Conservation (phyloP, 139 green algal species). For the Dunaliella sp. region DNA sequence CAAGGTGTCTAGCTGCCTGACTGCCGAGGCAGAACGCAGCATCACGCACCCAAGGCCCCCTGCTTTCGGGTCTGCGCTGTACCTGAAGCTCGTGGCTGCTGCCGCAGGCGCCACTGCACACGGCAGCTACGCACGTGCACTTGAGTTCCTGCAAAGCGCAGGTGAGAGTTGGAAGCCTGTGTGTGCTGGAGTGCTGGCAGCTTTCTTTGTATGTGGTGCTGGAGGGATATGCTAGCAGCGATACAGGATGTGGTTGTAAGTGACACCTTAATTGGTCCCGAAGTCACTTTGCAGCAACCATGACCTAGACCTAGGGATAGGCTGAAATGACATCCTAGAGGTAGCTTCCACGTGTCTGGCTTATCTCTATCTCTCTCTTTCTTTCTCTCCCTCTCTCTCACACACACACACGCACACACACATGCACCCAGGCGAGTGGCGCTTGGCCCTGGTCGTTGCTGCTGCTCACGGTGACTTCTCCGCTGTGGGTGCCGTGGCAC, state of each 20-base stretch:
- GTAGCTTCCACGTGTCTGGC: too few species aligned
- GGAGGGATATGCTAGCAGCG: too few species aligned
- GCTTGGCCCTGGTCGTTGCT: constrained; percentile 31
- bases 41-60: constrained; percentile 35
- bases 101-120: constrained; percentile 41
- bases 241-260: too few species aligned
- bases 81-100: constrained; percentile 43
- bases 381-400: too few species aligned
- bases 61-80: constrained; percentile 26
- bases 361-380: too few species aligned
- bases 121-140: constrained; percentile 10
- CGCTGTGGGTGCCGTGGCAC: constrained; percentile 14
- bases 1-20: constrained; percentile 20
- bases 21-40: constrained; percentile 21
- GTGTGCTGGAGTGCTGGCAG: too few species aligned
- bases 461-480: constrained; percentile 32
- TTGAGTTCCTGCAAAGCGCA: not conserved
- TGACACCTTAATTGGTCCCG: too few species aligned
- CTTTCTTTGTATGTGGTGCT: too few species aligned
- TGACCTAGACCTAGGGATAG: too few species aligned
- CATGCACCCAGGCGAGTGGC: constrained; percentile 46
- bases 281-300: too few species aligned
- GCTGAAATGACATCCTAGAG: too few species aligned
- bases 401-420: not conserved
- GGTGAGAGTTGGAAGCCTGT: too few species aligned